Conservation (phyloP, 2,329 filamentous ascomycete species). For the Graphilbum ipis-grandicollis region DNA sequence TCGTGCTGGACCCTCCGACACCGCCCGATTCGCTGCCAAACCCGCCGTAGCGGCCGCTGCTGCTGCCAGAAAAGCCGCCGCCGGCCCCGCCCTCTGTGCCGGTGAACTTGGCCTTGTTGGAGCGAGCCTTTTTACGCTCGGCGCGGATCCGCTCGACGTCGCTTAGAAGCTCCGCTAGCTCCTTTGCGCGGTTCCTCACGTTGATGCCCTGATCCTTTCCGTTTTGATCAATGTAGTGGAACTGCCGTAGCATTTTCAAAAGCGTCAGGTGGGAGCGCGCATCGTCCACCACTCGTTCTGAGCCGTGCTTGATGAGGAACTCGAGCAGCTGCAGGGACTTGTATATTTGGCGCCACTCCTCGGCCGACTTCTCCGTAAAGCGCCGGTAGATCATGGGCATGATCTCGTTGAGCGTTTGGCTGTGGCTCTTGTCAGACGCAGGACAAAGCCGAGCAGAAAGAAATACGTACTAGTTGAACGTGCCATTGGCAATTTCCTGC, state of each 20-base stretch:
- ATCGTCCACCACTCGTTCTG: slow-evolving; percentile 92
- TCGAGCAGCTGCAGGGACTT: slow-evolving; percentile 94
- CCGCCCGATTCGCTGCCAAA: slow-evolving; percentile 76
- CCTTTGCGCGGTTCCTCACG: slow-evolving; percentile 89
- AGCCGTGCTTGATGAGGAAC: slow-evolving; percentile 91
- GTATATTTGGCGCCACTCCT: slow-evolving; percentile 99
- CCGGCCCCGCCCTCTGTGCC: slow-evolving; percentile 66
- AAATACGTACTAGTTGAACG: slow-evolving; percentile 79
- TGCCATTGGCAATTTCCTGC: slow-evolving; percentile 97
- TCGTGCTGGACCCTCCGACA: slow-evolving; percentile 26
- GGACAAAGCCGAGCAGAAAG: neutral
- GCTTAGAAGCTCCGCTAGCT: slow-evolving; percentile 79
- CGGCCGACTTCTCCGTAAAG: slow-evolving; percentile 94
- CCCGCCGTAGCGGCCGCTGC: slow-evolving; percentile 56
- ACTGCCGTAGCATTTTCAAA: slow-evolving; percentile 95
- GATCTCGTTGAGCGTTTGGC: slow-evolving; percentile 93
- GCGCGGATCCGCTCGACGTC: slow-evolving; percentile 78
- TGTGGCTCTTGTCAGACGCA: slow-evolving; percentile 22
- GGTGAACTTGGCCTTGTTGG: slow-evolving; percentile 86
- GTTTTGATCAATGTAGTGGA: slow-evolving; percentile 90
- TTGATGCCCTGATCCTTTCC: slow-evolving; percentile 98
- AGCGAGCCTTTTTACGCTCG: slow-evolving; percentile 75
- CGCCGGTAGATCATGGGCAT: slow-evolving; percentile 99
- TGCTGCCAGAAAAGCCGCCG: slow-evolving; percentile 31
- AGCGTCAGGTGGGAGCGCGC: slow-evolving; percentile 87